These are phyloP conservation scores for Gloeophyllum trabeum DNA, from an alignment of 768 basidiomycete species.

Conservation along the genomic window DNA sequence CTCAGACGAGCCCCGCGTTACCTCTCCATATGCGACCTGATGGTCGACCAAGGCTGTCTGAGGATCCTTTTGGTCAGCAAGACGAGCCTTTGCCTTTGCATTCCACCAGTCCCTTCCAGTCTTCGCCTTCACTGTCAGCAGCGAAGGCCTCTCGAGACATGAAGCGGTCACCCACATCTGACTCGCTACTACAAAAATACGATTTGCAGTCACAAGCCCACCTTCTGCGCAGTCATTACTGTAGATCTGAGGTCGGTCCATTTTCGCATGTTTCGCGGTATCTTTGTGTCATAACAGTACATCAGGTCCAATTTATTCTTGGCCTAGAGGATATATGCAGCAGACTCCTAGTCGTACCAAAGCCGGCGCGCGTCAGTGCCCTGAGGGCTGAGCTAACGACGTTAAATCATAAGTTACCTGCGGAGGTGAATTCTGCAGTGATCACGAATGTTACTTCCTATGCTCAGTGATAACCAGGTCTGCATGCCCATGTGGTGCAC, in stretches of 20 bases:
- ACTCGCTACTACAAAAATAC: slow-evolving; percentile 56
- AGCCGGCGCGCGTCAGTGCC: slow-evolving; percentile 92
- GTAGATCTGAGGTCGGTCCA: slow-evolving; percentile 73
- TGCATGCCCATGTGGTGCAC: slow-evolving; percentile 86
- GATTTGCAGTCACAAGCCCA: slow-evolving; percentile 55
- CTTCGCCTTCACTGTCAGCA: slow-evolving; percentile 57
- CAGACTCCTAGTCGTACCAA: slow-evolving; percentile 82
- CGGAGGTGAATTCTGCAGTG: slow-evolving; percentile 51
- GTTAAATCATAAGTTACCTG: slow-evolving; percentile 91
- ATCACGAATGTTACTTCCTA: slow-evolving; percentile 2
- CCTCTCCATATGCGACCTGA: slow-evolving; percentile 46
- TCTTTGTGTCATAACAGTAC: too few relatives aligned
- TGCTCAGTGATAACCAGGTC: slow-evolving; percentile 35
- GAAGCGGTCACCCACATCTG: slow-evolving; percentile 31
- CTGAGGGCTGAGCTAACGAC: slow-evolving; percentile 90
- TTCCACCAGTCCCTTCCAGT: slow-evolving; percentile 44
- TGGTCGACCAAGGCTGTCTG: slow-evolving; percentile 46
- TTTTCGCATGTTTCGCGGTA: too few relatives aligned
- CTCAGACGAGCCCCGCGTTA: slow-evolving; percentile 67
- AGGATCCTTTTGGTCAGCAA: slow-evolving; percentile 67
- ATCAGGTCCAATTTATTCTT: slow-evolving; percentile 76
- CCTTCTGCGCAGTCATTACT: slow-evolving; percentile 78
- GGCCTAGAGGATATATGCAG: slow-evolving; percentile 90
- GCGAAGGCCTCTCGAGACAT: slow-evolving; percentile 32
- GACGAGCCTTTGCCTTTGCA: slow-evolving; percentile 27